Evolutionary conservation across 2,329 filamentous ascomycete species (phyloP).

Genomic region (Phaeosphaeria sp.): DNA sequence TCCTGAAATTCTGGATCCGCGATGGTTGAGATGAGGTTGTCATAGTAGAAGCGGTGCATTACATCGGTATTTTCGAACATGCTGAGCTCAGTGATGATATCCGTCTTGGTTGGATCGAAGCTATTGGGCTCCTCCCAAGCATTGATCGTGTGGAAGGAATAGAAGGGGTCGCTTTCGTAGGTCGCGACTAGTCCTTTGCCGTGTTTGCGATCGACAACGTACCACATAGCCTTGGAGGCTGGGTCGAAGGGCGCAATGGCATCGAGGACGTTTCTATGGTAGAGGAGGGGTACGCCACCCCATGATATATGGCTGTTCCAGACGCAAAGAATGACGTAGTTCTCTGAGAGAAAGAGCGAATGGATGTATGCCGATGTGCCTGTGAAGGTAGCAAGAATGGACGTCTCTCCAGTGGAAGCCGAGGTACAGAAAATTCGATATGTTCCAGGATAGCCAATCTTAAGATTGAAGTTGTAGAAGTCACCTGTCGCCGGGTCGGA

Average conservation of each 20-base stretch:
- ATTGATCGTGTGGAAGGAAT: constrained; percentile 82
- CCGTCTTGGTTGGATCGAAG: constrained; percentile 45
- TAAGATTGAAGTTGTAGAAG: constrained; percentile 82
- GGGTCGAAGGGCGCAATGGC: constrained; percentile 69
- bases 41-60: constrained; percentile 71
- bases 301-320: constrained; percentile 68
- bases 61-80: constrained; percentile 70
- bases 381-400: constrained; percentile 72
- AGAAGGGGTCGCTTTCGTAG: constrained; percentile 72
- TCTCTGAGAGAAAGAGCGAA: constrained; percentile 75
- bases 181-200: constrained; percentile 70
- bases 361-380: constrained; percentile 76
- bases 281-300: constrained; percentile 66
- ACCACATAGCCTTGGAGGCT: constrained; percentile 68
- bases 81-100: constrained; percentile 71
- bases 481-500: constrained; percentile 76
- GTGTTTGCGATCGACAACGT: constrained; percentile 71
- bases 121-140: constrained; percentile 68
- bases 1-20: constrained; percentile 19
- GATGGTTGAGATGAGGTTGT: constrained; percentile 36
- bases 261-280: constrained; percentile 71
- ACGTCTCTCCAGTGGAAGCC: constrained; percentile 67
- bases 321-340: constrained; percentile 75
- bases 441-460: constrained; percentile 61
- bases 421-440: constrained; percentile 75